A percentile compares a stretch with the other conserved stretches of the same genome.
phyloP scores from a whole-genome alignment of 176 grass and related monocot genomes.

The Ensete ventricosum region DNA sequence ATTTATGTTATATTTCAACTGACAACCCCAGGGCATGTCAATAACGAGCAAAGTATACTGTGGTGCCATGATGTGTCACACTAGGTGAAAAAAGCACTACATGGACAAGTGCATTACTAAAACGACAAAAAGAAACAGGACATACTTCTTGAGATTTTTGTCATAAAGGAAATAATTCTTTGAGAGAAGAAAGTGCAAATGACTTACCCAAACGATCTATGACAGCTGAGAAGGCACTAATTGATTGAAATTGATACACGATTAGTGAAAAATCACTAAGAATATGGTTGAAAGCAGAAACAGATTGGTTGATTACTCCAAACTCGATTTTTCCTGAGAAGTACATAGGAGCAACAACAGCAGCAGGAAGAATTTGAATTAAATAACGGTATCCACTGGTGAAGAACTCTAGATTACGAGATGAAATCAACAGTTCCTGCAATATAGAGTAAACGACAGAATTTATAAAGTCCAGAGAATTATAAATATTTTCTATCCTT shows the following conservation, averaged over 20 bases:
- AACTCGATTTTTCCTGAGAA: conserved; percentile 94
- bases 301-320: conserved; percentile 97
- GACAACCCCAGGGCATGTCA: no score
- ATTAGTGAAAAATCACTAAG: conserved; percentile 97
- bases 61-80: no score
- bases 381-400: conserved; percentile 90
- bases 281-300: conserved; percentile 97
- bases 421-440: conserved; percentile 82
- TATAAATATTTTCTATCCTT: no score
- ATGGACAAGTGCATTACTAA: no score
- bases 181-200: not conserved
- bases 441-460: conserved; percentile 22
- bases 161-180: not conserved
- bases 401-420: conserved; percentile 93
- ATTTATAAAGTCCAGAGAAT: not conserved
- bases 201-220: conserved; percentile 84
- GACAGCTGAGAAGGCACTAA: conserved; percentile 93
- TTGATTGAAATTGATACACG: conserved; percentile 94
- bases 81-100: no score
- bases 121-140: not conserved
- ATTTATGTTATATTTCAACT: no score
- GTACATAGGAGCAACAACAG: conserved; percentile 97
- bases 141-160: not conserved
- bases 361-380: conserved; percentile 92
- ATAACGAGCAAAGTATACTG: no score